These are phyloP conservation scores for Metschnikowia arizonensis DNA, from an alignment of 805 yeast species.

Conservation along the genomic window DNA sequence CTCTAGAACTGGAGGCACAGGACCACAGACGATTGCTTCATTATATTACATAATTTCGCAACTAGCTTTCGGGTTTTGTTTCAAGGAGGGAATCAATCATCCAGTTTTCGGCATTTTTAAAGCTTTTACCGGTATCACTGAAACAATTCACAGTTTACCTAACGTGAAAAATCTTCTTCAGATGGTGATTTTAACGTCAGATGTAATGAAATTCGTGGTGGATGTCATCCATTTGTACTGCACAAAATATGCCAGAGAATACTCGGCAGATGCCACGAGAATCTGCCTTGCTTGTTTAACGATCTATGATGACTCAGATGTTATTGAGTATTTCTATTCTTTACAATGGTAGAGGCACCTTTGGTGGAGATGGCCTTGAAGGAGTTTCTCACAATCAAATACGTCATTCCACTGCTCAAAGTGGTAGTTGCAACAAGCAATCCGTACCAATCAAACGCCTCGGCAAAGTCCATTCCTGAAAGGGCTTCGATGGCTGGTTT, in stretches of 20 bases:
- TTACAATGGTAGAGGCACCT: constrained; percentile 9
- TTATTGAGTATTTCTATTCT: constrained; percentile 8
- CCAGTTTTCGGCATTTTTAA: constrained; percentile 6
- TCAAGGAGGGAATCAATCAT: constrained; percentile 6
- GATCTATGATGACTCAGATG: constrained; percentile 10
- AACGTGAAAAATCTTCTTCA: neutral
- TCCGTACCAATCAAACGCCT: constrained; percentile 24
- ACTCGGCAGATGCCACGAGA: neutral
- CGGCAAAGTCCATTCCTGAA: constrained; percentile 10
- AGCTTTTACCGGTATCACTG: constrained; percentile 6
- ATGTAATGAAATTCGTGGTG: constrained; percentile 10
- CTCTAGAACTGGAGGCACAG: neutral
- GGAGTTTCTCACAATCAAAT: constrained; percentile 66
- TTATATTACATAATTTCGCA: constrained; percentile 13
- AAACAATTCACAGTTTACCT: constrained; percentile 3
- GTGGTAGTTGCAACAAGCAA: constrained; percentile 54
- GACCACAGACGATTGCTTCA: constrained; percentile 5
- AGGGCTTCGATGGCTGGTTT: constrained; percentile 30
- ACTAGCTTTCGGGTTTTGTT: constrained; percentile 13
- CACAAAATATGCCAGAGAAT: constrained; percentile 6
- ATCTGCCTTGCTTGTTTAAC: constrained; percentile 12
- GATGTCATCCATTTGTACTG: constrained; percentile 14
- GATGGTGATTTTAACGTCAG: constrained; percentile 6
- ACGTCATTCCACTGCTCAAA: constrained; percentile 70
- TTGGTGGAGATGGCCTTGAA: constrained; percentile 37